Evolutionary conservation across 2,329 filamentous ascomycete genomes (phyloP), one percentile per base, ranked within the genome.

Genomic region (Cladorrhinum sp.): DNA sequence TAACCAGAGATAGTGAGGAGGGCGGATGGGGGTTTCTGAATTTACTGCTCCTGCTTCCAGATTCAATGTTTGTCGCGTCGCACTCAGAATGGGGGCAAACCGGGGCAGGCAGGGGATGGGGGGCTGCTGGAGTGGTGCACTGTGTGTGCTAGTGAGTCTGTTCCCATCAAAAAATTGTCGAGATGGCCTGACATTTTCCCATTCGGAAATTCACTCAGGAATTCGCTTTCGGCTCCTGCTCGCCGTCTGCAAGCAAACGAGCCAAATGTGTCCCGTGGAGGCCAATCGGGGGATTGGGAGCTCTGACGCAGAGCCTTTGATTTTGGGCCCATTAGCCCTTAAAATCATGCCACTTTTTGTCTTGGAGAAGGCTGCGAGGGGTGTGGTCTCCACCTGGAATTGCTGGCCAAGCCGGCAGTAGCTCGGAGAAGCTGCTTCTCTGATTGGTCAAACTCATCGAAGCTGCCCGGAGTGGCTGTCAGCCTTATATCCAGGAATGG

Each of bases 311-410:
- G 60, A 62, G 26, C 51, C 58, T 61, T 65, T 28, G 59, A 58
- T 62, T 66, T 65, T 66, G 67, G 61, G 60, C 67, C 67, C 62
- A 69, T 69, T 70, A 66, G 62, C 23, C 49, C 59, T 55, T 50
- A 62, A 56, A 69, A 70, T 70, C 68, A 69, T 66, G 64, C 68
- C 67, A 70, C 68, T 70, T 70, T 70, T 68, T 61, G 53, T 58
- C 60, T 57, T 58, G 58, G 62, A 52, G 57, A 65, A 65, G 61
- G 61, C 65, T 62, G 55, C 49, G 50, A 55, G 60, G 62, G 57
- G 61, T 46, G 24, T 26, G n/a, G 57, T 59, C 28, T 59, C 66
- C 63, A 55, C 53, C 14, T 20, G 42, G 3, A 46, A 46, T 20
- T 46, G 42, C 42, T 46, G 10, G 66, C 64, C 67, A 67, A 68